These are phyloP conservation scores for Vitis labrusca DNA, from an alignment of 164 flowering plant genomes.

Conservation along the genomic window DNA sequence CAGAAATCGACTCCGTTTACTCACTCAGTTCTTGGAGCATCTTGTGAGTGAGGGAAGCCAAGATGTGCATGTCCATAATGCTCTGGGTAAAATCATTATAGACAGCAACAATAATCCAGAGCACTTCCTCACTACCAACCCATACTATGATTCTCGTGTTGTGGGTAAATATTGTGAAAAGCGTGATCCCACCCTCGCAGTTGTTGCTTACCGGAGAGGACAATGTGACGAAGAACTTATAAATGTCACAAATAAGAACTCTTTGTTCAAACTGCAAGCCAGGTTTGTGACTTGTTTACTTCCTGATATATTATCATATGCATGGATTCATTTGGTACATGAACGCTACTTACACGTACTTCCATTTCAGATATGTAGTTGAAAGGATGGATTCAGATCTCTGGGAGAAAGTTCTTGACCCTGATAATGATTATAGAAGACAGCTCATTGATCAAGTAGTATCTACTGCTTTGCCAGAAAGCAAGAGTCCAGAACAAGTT, in stretches of 20 bases:
- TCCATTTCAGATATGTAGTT: constrained; percentile 83
- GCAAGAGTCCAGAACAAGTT: constrained; percentile 99
- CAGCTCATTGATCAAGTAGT: constrained; percentile 99
- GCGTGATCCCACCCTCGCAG: constrained; percentile 98
- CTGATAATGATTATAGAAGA: constrained; percentile 90
- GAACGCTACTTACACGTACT: neutral
- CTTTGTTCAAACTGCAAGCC: constrained; percentile 95
- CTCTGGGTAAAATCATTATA: constrained; percentile 96
- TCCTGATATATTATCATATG: neutral
- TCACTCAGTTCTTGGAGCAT: constrained; percentile 98
- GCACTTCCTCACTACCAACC: constrained; percentile 98
- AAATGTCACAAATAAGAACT: constrained; percentile 94
- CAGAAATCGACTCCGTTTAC: constrained; percentile 97
- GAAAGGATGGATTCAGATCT: constrained; percentile 98
- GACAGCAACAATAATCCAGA: constrained; percentile 99
- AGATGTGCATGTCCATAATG: constrained; percentile 99
- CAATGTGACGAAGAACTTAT: constrained; percentile 99
- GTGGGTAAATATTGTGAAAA: constrained; percentile 99
- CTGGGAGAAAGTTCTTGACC: constrained; percentile 93
- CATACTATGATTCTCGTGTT: constrained; percentile 97
- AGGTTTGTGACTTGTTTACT: constrained; percentile 52
- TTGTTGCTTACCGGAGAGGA: constrained; percentile 97
- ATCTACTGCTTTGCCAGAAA: constrained; percentile 98
- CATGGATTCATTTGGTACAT: neutral
- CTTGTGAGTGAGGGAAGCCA: constrained; percentile 99